Conservation (phyloP, 1,284 basidiomycete genomes). For the Cryptococcus neoformans region DNA sequence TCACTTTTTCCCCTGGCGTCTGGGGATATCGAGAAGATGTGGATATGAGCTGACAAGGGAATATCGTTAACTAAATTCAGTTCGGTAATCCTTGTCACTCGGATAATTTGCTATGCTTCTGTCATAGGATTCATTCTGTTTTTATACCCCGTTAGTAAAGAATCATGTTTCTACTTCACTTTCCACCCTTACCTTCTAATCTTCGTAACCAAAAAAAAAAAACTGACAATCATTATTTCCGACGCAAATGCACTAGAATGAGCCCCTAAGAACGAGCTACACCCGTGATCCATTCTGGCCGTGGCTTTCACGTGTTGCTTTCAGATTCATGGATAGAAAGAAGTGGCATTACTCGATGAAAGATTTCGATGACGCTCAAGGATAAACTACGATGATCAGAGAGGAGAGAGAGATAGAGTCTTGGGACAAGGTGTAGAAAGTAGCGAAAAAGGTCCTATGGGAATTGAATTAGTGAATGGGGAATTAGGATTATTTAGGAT, state of each 20-base stretch:
- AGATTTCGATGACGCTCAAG: background rate
- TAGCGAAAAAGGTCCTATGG: no score
- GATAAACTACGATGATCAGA: background rate
- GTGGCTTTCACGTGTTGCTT: conserved; percentile 12
- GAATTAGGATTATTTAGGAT: no score
- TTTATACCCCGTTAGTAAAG: conserved; percentile 13
- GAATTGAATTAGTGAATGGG: no score
- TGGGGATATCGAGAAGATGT: background rate
- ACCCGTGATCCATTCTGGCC: conserved; percentile 25
- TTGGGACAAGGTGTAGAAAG: no score
- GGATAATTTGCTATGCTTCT: conserved; percentile 15
- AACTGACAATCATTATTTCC: no score
- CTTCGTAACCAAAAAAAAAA: no score
- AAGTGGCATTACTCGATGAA: conserved; percentile 7
- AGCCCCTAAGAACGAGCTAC: conserved; percentile 17
- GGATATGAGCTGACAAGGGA: background rate
- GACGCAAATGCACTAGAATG: conserved; percentile 16
- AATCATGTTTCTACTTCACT: background rate
- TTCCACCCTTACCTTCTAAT: background rate
- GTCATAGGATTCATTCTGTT: conserved; percentile 5
- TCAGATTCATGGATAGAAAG: conserved; percentile 10
- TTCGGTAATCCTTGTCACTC: conserved; percentile 6
- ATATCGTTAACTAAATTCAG: conserved; percentile 1
- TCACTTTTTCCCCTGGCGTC: background rate
- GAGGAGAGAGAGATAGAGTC: no score